Evolutionary conservation across 345 rosid species (phyloP).

Genomic region (Cardamine chenopodiifolia): DNA sequence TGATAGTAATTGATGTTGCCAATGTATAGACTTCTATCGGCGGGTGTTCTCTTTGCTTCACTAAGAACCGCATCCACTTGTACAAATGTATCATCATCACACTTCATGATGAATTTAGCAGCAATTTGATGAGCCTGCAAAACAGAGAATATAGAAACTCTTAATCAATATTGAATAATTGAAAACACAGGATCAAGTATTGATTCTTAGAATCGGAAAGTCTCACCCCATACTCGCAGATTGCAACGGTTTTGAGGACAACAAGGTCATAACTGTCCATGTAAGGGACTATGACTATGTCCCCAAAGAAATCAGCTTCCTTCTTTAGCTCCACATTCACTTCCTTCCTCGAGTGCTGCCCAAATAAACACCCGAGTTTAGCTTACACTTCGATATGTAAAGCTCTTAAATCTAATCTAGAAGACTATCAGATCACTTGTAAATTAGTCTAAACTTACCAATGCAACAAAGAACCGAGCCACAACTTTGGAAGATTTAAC

Average conservation of each 20-base stretch:
- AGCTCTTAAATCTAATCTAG: neutral
- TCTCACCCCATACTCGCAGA: conserved; percentile 84
- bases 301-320: conserved; percentile 84
- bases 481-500: conserved; percentile 74
- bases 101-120: conserved; percentile 77
- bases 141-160: neutral
- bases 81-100: conserved; percentile 87
- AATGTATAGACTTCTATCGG: conserved; percentile 60
- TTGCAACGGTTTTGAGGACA: conserved; percentile 84
- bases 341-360: conserved; percentile 70
- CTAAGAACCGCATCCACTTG: conserved; percentile 65
- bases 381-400: neutral
- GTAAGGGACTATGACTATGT: conserved; percentile 71
- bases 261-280: conserved; percentile 83
- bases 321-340: conserved; percentile 73
- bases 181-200: neutral
- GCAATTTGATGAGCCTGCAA: conserved; percentile 58
- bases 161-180: neutral
- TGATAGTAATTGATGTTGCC: conserved; percentile 87
- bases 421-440: conserved; percentile 8
- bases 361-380: neutral
- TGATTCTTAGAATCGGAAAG: neutral
- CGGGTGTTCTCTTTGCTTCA: conserved; percentile 58
- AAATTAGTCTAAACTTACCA: conserved; percentile 49
- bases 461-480: conserved; percentile 82